Evolutionary conservation across 2,329 filamentous ascomycete genomes (phyloP), one percentile per base, ranked within the genome.

Genomic region (Phaeosphaeria sp.): DNA sequence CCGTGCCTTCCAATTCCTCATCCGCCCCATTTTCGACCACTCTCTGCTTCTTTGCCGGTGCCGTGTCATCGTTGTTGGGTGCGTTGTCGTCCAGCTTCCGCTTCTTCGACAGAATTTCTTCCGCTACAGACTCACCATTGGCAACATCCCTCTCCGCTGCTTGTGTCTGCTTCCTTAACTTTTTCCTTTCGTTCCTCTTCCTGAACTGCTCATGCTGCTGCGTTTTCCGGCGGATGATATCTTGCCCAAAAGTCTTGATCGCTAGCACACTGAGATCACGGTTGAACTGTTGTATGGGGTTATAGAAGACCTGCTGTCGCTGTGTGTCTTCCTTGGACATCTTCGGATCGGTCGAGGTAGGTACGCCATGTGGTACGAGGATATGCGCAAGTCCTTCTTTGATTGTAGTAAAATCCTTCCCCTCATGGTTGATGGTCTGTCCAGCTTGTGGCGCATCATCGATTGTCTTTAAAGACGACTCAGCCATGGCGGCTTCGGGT

Each of bases 271-370:
- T 97, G 64, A 99, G 79, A 74, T 99, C 95, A 47, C 96, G 90
- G 78, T 99, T 99, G 83, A 98, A 99, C 75, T 99, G 95, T 75
- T 99, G 95, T 53, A 99, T 97, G 0, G 95, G 94, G 69, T 99
- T 99, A 84, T 99, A 99, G 74, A 99, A 99, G 55, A 99, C 96
- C 33, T 83, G 82, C 69, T 94, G 90, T 83, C 66, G 88, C 85
- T 57, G 84, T 81, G 69, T 71, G 6, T 87, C 85, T 51, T 77
- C 76, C 59, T 81, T 82, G 46, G 80, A 79, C 22, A 78, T 74
- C 59, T 81, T 79, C 0, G 79, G 77, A 77, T 84, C 73, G 64
- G 80, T 74, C 64, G 82, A 70, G 22, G 79, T 81, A n/a, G 81
- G 78, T 13, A 79, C 80, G 27, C 79, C 78, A 33, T 81, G 81